Evolutionary conservation across 768 basidiomycete genomes (phyloP), one percentile per base, ranked within the genome.

Genomic region (Psilocybe azurescens): DNA sequence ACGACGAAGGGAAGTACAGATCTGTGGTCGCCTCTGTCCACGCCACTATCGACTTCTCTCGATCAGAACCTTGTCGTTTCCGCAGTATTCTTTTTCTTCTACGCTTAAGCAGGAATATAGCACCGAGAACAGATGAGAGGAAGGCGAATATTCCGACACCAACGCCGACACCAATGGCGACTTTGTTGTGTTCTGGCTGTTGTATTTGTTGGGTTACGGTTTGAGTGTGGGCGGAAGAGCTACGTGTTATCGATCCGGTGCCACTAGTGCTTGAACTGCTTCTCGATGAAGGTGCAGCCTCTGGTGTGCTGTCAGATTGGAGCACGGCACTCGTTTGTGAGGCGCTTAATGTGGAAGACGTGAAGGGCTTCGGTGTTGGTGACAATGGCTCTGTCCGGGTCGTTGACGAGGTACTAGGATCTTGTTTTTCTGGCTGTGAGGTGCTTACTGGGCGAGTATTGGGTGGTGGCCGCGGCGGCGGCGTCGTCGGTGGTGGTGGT

Each of bases 11-110:
- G 52, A 53, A 53, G 29, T 53, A 53, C 16, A 53, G 6, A 53
- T 53, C 52, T 5, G 52, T 33, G 29, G 52, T 53, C 29, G 52
- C 52, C 16, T 53, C 52, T 13, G 52, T 53, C 52, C 52, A 53
- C 5, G 52, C 52, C 14, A 53, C 4, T 7, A 38, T 53, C 9
- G 52, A 53, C 16, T 53, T 53, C n/a, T 53, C 52, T 2, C 33
- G 32, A 6, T 53, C 52, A 5, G 7, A 6, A 44, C 11, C 8
- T 18, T 16, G 16, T n/a, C 16, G 16, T 29, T 29, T 52, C 18
- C 28, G 30, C 29, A 3, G 5, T 30, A 6, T n/a, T 14, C 3
- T n/a, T 5, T 1, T 18, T 2, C 52, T n/a, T 53, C 33, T 13
- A 18, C 52, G 52, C 32, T 32, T 20, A 5, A 53, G 8, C n/a